Base-by-base conservation (phyloP, 441 rosid genomes). In the Bruguiera hainesii region DNA sequence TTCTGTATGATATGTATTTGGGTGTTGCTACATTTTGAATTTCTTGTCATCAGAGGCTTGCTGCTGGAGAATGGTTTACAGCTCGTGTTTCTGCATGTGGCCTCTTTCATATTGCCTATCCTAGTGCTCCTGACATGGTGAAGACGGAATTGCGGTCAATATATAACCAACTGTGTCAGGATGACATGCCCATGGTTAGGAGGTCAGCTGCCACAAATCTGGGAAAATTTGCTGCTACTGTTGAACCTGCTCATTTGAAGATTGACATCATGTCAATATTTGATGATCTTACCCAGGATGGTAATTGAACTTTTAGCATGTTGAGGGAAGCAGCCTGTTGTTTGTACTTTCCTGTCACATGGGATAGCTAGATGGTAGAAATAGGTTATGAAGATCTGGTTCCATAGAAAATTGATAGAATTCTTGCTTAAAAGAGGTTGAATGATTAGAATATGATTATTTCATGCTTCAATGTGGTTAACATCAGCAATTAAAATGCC, bases 121-220 rank as follows among this genome's bases (percentile, higher is more conserved):
- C 89, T 53, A 89, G 94, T 61, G 90, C 94, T 52, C 79, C 85
- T 0, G 97, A 91, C 66, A 71, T 64, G 39, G 51, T 88, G 71
- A 94, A 89, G 81, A 80, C 91, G 3, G 99, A 94, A 78, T 78
- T 94, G 64, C 86, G 94, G 61, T 49, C 84, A 49, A 84, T 81
- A 71, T 94, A 91, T 72, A 70, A 82, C 70, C 97, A 83, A 60
- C 76, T 91, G 63, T 94, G 99, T 76, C 94, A 87, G 82, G 96
- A 94, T 80, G 97, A 94, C 82, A 91, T 94, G 97, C 97, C 98
- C 30, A 94, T 91, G 98, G 97, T 91, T 66, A 83, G 99, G 73
- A 89, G 99, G 77, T 88, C 98, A 79, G 98, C 97, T 65, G 96
- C 97, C 7, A 81, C 99, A 64, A 91, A 89, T 81, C 81, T 94